Base-by-base conservation (phyloP, 257 asterid species). In the Salvia rosmarinus region DNA sequence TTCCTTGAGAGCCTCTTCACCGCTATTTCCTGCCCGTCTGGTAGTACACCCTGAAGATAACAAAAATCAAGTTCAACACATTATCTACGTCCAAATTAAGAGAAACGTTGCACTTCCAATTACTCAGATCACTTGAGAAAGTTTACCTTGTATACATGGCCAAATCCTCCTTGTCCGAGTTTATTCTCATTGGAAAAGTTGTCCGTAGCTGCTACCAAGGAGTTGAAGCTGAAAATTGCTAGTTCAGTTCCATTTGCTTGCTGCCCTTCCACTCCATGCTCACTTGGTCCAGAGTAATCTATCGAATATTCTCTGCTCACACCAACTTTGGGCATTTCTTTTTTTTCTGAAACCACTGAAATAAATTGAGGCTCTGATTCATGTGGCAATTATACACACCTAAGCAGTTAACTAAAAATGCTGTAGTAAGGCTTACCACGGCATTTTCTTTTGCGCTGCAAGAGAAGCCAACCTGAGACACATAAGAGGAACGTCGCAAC, bases 121-220 rank as follows among this genome's bases (percentile, higher is more conserved):
- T 8, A 63, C 1, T 50, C 5, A 42, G 21, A 25, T 32, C 40
- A 10, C 11, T 44, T 8, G 49, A 16, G 11, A 13, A 14, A 11
- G 16, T 49, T 37, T 77, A 92, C 98, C 85, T 81, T 87, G 78
- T 88, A 93, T 40, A 93, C 98, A 77, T 57, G 87, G 23, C 97
- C 98, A 56, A 90, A 93, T 75, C 98, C 98, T 64, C 98, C 98
- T 50, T 88, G 87, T 58, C 98, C 98, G 10, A 93, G 96, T 79
- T 87, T 87, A 64, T 88, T 90, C 72, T 63, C 76, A 50, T 78
- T 20, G 1, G 94, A 82, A 66, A 93, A 93, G 55, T 87, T 77
- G 73, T 79, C 59, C 2, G 98, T 88, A 19, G 97, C 95, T 11
- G 79, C 71, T 30, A 83, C 88, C 55, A 92, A 77, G 67, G 60